These are phyloP conservation scores for Podosphaera xanthii DNA, from an alignment of 2,329 filamentous ascomycete genomes.

Conservation along the genomic window DNA sequence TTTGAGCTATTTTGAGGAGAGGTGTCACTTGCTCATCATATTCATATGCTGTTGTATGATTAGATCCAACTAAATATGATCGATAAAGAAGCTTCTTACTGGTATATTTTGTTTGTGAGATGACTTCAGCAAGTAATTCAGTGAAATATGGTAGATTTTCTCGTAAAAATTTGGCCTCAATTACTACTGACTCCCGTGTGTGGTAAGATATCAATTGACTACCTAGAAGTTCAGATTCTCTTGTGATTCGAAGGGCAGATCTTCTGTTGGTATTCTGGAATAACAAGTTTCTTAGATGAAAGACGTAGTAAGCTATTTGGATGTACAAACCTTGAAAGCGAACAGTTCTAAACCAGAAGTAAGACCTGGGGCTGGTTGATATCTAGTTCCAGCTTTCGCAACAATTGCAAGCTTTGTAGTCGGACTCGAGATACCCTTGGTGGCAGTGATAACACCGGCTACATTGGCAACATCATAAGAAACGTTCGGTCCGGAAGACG, in stretches of 20 bases:
- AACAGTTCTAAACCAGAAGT: constrained; percentile 81
- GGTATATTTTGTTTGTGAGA: constrained; percentile 69
- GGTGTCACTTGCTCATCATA: constrained; percentile 71
- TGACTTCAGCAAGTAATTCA: constrained; percentile 82
- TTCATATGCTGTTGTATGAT: constrained; percentile 44
- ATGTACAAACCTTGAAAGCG: constrained; percentile 63
- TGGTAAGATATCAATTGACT: constrained; percentile 73
- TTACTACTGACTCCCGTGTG: constrained; percentile 76
- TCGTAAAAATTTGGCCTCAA: constrained; percentile 86
- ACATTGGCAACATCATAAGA: constrained; percentile 74
- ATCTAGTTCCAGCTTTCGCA: constrained; percentile 83
- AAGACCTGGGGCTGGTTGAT: constrained; percentile 72
- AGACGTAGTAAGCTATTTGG: not conserved
- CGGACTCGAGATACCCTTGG: constrained; percentile 68
- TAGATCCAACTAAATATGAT: not conserved
- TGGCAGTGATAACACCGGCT: constrained; percentile 76
- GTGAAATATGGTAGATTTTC: constrained; percentile 94
- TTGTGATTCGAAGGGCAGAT: constrained; percentile 75
- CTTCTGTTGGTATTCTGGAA: constrained; percentile 64
- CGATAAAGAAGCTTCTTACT: constrained; percentile 24
- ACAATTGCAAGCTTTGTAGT: constrained; percentile 82
- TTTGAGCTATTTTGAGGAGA: constrained; percentile 56
- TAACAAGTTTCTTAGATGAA: constrained; percentile 3
- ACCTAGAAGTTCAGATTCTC: constrained; percentile 88
- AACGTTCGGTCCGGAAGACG: constrained; percentile 48